Conservation (phyloP, 2,329 filamentous ascomycete genomes). For the Xylariales sp. region DNA sequence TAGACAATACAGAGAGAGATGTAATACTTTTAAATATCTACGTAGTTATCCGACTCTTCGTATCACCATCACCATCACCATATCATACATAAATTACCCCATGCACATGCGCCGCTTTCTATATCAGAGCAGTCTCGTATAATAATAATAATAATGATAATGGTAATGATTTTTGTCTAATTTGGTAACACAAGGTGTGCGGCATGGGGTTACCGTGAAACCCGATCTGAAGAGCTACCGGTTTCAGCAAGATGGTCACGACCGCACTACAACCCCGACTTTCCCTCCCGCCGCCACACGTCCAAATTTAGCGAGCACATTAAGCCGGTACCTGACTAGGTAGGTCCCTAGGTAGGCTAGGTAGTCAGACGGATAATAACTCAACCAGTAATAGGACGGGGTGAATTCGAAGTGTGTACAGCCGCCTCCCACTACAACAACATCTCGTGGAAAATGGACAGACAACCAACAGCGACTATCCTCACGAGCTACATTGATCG, state of each 20-base stretch:
- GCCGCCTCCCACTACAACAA: background rate
- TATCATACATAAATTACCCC: background rate
- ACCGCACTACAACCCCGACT: slow-evolving; percentile 1
- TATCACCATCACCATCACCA: background rate
- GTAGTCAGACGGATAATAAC: background rate
- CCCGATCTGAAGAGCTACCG: slow-evolving; percentile 17
- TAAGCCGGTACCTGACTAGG: no score
- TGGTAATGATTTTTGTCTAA: background rate
- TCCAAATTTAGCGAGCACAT: background rate
- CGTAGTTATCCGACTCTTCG: background rate
- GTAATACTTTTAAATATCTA: background rate
- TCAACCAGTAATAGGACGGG: background rate
- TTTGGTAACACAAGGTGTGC: background rate
- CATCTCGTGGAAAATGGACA: background rate
- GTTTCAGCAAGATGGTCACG: slow-evolving; percentile 22
- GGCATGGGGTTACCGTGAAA: slow-evolving; percentile 23
- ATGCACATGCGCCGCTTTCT: background rate
- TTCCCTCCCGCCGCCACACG: background rate
- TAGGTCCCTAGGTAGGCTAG: no score
- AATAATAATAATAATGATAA: no score
- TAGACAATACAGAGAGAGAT: background rate
- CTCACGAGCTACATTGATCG: background rate
- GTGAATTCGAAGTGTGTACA: background rate
- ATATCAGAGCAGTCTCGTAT: background rate
- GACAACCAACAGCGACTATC: background rate